Evolutionary conservation across 2,329 filamentous ascomycete species (phyloP).

Genomic region (Colletotrichum sp.): DNA sequence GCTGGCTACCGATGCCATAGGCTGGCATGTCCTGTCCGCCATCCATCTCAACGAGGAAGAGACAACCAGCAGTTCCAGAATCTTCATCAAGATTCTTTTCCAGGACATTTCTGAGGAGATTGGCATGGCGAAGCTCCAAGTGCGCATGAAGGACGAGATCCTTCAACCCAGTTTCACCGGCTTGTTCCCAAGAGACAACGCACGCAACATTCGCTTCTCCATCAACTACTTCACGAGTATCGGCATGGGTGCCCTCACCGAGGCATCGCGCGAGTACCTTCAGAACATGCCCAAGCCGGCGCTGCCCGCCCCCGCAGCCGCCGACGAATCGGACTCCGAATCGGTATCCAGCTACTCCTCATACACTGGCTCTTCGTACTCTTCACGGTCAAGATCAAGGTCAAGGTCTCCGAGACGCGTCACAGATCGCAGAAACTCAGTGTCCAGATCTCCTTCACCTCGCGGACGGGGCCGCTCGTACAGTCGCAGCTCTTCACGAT

Average conservation of each 20-base stretch:
- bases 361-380: slow-evolving; percentile 69
- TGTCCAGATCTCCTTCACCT: slow-evolving; percentile 34
- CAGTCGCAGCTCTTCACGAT: slow-evolving; percentile 39
- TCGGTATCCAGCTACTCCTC: slow-evolving; percentile 82
- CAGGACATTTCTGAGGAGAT: slow-evolving; percentile 89
- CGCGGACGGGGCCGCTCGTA: slow-evolving; percentile 32
- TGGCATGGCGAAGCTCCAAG: slow-evolving; percentile 80
- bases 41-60: slow-evolving; percentile 96
- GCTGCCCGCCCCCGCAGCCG: slow-evolving; percentile 68
- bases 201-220: slow-evolving; percentile 90
- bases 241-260: slow-evolving; percentile 92
- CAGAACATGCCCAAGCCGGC: slow-evolving; percentile 89
- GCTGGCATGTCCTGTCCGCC: slow-evolving; percentile 86
- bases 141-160: slow-evolving; percentile 78
- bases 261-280: slow-evolving; percentile 91
- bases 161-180: slow-evolving; percentile 81
- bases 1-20: slow-evolving; percentile 84
- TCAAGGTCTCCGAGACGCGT: slow-evolving; percentile 44
- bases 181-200: slow-evolving; percentile 87
- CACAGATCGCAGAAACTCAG: slow-evolving; percentile 40
- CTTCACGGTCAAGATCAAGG: slow-evolving; percentile 53
- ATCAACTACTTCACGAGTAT: slow-evolving; percentile 99
- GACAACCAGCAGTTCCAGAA: slow-evolving; percentile 93
- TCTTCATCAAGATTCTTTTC: slow-evolving; percentile 98
- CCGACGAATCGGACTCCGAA: slow-evolving; percentile 68